These are phyloP conservation scores for Cladophialophora exuberans DNA, from an alignment of 2,329 filamentous ascomycete genomes.

Conservation along the genomic window DNA sequence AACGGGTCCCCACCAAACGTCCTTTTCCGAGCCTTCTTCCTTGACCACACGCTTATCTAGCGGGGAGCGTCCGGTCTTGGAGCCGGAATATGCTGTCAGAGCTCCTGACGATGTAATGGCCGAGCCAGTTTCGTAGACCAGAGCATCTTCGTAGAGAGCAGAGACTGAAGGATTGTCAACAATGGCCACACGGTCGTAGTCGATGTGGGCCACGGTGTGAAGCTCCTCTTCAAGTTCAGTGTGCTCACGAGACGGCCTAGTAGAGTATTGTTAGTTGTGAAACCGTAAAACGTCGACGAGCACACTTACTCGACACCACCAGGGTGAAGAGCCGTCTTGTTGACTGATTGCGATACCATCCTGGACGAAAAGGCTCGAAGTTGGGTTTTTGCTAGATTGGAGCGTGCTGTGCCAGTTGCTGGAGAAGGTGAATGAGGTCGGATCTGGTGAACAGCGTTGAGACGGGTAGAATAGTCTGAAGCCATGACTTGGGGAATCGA, in stretches of 20 bases:
- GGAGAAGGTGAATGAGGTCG: constrained; percentile 33
- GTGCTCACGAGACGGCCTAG: constrained; percentile 76
- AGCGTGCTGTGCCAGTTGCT: constrained; percentile 30
- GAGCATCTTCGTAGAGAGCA: constrained; percentile 96
- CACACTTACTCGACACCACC: constrained; percentile 80
- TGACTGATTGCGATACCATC: constrained; percentile 65
- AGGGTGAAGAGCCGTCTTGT: constrained; percentile 92
- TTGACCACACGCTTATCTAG: constrained; percentile 97
- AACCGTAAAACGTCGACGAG: constrained; percentile 3
- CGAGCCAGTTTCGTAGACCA: constrained; percentile 93
- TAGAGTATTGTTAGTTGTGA: constrained; percentile 9
- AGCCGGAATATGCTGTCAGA: constrained; percentile 94
- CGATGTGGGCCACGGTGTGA: constrained; percentile 96
- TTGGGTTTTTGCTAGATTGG: constrained; percentile 31
- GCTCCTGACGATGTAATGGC: constrained; percentile 96
- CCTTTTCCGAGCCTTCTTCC: constrained; percentile 83
- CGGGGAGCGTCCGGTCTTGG: constrained; percentile 96
- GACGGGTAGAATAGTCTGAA: constrained; percentile 30
- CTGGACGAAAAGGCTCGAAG: constrained; percentile 28
- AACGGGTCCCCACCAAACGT: constrained; percentile 98
- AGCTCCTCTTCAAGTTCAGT: constrained; percentile 98
- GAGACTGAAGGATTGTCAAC: constrained; percentile 94
- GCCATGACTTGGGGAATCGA: constrained; percentile 20
- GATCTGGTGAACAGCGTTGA: constrained; percentile 27
- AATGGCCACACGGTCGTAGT: constrained; percentile 98